Conservation (phyloP, 2,329 filamentous ascomycete species). For the Xylariales sp. region DNA sequence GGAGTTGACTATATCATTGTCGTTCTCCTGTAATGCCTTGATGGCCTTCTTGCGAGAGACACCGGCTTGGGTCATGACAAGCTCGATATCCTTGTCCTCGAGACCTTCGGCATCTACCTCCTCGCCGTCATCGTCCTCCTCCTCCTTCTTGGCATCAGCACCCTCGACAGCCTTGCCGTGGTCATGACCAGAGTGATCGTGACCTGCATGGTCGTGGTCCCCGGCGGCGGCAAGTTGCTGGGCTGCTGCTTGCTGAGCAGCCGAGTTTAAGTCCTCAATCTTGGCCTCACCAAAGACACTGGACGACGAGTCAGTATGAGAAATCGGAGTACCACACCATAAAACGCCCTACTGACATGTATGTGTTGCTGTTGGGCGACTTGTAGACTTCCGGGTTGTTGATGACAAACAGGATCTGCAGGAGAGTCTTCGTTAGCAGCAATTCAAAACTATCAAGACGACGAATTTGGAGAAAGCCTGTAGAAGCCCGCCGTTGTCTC, state of each 20-base stretch:
- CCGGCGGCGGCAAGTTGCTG: constrained; percentile 84
- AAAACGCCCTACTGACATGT: constrained; percentile 70
- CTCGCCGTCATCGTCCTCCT: constrained; percentile 88
- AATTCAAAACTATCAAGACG: constrained; percentile 18
- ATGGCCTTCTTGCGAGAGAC: constrained; percentile 98
- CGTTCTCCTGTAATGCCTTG: constrained; percentile 98
- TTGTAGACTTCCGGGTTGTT: constrained; percentile 99
- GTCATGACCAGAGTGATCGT: constrained; percentile 71
- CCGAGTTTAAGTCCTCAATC: constrained; percentile 99
- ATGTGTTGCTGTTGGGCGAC: constrained; percentile 98
- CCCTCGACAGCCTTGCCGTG: constrained; percentile 59
- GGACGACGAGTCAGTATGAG: constrained; percentile 10
- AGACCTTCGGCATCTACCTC: constrained; percentile 92
- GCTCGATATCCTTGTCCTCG: constrained; percentile 98
- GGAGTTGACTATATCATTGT: constrained; percentile 99
- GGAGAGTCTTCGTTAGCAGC: constrained; percentile 5
- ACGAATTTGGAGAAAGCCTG: too few relatives aligned
- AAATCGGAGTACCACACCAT: neutral
- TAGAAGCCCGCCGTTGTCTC: too few relatives aligned
- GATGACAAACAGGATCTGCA: constrained; percentile 97
- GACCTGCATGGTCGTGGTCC: constrained; percentile 51
- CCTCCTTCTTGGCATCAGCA: constrained; percentile 70
- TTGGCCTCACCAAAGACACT: constrained; percentile 99
- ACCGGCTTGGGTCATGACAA: constrained; percentile 96
- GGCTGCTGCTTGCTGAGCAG: constrained; percentile 91